Base-by-base conservation (phyloP, 75 land plant genomes). In the Larix kaempferi region DNA sequence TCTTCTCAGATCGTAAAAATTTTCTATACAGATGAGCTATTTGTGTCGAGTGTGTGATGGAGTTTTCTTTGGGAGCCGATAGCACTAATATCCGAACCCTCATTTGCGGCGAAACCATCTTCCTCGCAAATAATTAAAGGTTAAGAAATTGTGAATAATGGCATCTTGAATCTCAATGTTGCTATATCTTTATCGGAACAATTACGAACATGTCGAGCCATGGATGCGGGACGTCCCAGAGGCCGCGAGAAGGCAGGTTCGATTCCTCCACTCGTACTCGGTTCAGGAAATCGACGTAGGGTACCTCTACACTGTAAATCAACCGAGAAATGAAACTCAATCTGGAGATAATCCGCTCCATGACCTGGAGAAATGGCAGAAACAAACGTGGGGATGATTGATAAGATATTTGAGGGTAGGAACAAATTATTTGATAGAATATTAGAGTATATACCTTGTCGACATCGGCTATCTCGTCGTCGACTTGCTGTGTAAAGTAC, bases 201-300 rank as follows among this genome's bases (percentile, higher is more conserved):
- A n/a, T n/a, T n/a, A 92, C 82, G 66, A 86, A 90, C 41, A 92
- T 77, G 61, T 84, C 84, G 0, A 92, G 76, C 94, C 94, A 92
- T 55, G 94, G 94, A 74, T 92, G 94, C 29, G 94, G 93, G 17
- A 90, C 93, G 5, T 92, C 88, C 92, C 94, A 92, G 14, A 79
- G 57, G 27, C 80, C 78, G 2, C 33, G 77, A 5, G 86, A 88
- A 63, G 89, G 54, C 56, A 92, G 86, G 41, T 77, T 76, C 75
- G 75, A 3, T 78, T 92, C 94, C 59, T 84, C 92, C 16, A 44
- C 72, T 58, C 80, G 81, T 1, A 90, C 92, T 52, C 94, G 76
- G 61, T 92, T 80, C 27, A 92, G 80, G 75, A 92, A 92, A 26
- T 88, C 89, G 12, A 77, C 78, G 72, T 77, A 90, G 4, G 80